Conservation (phyloP, 148 eudicot species). For the Silene conica region DNA sequence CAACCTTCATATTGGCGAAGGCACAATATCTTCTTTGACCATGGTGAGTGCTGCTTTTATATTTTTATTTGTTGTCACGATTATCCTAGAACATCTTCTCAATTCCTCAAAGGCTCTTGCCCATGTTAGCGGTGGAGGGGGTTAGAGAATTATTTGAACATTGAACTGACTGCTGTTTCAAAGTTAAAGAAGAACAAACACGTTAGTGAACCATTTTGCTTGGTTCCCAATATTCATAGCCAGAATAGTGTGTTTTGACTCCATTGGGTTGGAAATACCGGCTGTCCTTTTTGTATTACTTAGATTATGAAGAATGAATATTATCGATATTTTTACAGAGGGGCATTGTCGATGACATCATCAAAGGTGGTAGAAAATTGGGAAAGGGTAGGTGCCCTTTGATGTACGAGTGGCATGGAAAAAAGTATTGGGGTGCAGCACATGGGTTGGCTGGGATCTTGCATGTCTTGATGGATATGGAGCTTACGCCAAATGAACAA, state of each 20-base stretch:
- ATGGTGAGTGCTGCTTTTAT: constrained; percentile 36
- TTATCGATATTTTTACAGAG: constrained; percentile 30
- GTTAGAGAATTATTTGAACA: neutral
- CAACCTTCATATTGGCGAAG: constrained; percentile 64
- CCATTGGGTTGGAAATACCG: neutral
- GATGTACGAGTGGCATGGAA: constrained; percentile 87
- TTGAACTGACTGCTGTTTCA: neutral
- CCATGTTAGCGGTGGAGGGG: too few relatives aligned
- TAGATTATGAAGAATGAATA: constrained; percentile 2
- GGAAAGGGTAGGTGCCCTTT: constrained; percentile 58
- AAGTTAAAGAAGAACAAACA: neutral
- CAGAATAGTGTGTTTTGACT: neutral
- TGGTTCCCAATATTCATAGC: neutral
- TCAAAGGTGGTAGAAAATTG: constrained; percentile 51
- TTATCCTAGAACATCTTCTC: neutral
- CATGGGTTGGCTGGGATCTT: constrained; percentile 90
- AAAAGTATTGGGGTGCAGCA: constrained; percentile 89
- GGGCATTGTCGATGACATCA: constrained; percentile 46
- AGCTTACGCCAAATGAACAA: constrained; percentile 55
- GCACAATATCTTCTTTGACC: constrained; percentile 45
- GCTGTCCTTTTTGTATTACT: neutral
- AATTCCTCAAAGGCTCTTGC: neutral
- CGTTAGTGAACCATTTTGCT: neutral
- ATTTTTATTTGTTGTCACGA: neutral
- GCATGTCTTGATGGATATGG: constrained; percentile 74